Percentiles rank a stretch among this genome's conserved stretches.
Conservation (phyloP, 2,329 filamentous ascomycete species). For the Trichoderma guizhouense region DNA sequence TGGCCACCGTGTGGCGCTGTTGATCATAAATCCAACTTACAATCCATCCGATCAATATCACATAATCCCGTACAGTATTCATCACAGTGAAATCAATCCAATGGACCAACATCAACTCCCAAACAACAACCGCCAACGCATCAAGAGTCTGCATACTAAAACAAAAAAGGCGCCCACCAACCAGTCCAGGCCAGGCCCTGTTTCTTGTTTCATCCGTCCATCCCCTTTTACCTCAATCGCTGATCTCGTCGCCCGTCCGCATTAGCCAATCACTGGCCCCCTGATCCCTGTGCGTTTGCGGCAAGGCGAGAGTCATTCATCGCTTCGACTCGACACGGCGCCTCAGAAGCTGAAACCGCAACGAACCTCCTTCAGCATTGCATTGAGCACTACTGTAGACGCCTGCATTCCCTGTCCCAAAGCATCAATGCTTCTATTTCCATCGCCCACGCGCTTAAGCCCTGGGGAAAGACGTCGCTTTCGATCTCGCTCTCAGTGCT, state of each 20-base stretch:
- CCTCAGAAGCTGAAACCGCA: constrained; percentile 10
- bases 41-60: neutral
- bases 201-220: constrained; percentile 5
- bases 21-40: neutral
- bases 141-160: neutral
- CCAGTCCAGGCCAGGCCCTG: neutral
- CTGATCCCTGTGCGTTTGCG: constrained; percentile 1
- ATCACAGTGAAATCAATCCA: no score
- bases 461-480: neutral
- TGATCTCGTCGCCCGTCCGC: neutral
- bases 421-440: neutral
- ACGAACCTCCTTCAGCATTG: neutral
- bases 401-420: neutral
- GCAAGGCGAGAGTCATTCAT: constrained; percentile 13
- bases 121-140: neutral
- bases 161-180: neutral
- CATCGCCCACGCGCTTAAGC: neutral
- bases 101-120: neutral
- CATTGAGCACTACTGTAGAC: neutral
- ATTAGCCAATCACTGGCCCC: constrained; percentile 2
- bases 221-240: neutral
- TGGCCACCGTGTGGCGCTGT: neutral
- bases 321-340: constrained; percentile 3
- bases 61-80: neutral
- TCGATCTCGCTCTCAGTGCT: neutral